Base-by-base conservation (phyloP, 2,329 filamentous ascomycete genomes). In the Drechslera avenae region DNA sequence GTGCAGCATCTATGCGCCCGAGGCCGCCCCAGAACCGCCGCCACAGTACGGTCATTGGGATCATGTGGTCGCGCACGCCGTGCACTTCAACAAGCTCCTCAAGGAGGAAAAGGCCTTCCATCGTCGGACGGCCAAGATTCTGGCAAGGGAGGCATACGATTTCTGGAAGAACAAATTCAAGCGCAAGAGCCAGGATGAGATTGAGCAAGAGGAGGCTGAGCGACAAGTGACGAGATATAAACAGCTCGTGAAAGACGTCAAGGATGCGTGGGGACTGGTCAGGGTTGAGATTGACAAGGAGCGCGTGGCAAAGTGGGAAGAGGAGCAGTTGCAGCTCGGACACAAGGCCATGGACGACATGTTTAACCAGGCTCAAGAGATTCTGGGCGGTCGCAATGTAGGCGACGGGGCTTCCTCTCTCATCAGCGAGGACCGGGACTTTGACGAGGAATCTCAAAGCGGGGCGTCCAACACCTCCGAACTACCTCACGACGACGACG, bases 31-130 rank as follows among this genome's bases (percentile, higher is more conserved):
- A 49, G 42, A 95, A 63, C 89, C 89, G 0, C 83, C 85, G 0
- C 81, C 83, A 44, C 90, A 94, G 65, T 97, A 90, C 79, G 86
- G 88, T n/a, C 91, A 95, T 61, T 83, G 85, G 67, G 92, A 97
- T 66, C 90, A 97, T 68, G 81, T 97, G 45, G 80, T 89, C 37
- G 86, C 87, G 39, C 92, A 96, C 54, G 87, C 89, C 51, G 69
- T 87, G 10, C 88, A 92, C 62, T 93, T 97, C 62, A 86, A 90
- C 39, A 89, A 86, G 63, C 79, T 97, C 30, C 84, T 97, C 76
- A 75, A 87, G 2, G 83, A 85, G 50, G 94, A 99, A 71, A 89
- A 91, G 61, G 84, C 84, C 56, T 82, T 86, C 10, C 93, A 97
- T 73, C 85, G 85, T 30, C 79, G 83, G n/a, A 79, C 82, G 2